A percentile compares a stretch with the other conserved stretches of the same genome.
Evolutionary conservation across 2,329 filamentous ascomycete genomes (phyloP).

Genomic region (Sarocladiaceae sp.): DNA sequence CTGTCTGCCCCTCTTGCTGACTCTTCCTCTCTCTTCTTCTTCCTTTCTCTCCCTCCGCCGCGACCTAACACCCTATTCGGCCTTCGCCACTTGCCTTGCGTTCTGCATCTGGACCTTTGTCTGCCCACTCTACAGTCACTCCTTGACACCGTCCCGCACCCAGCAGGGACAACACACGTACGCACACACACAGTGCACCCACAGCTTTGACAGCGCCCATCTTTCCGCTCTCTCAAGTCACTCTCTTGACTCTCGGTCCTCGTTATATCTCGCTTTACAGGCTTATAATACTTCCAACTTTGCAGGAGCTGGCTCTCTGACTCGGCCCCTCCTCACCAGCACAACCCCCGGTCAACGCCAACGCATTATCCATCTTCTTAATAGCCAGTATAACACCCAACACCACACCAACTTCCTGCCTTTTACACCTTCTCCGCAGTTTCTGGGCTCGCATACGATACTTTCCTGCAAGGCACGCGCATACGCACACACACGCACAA

Average conservation of each 20-base stretch:
- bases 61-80: constrained; percentile 8
- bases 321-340: constrained; percentile 16
- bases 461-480: constrained; percentile 7
- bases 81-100: constrained; percentile 6
- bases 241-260: background rate
- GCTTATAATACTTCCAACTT: constrained; percentile 35
- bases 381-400: too few relatives aligned
- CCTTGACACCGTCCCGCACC: constrained; percentile 5
- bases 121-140: constrained; percentile 12
- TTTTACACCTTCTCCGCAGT: background rate
- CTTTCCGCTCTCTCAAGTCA: background rate
- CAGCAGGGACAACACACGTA: constrained; percentile 8
- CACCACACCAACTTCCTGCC: too few relatives aligned
- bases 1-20: constrained; percentile 39
- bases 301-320: constrained; percentile 48
- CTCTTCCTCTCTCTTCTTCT: constrained; percentile 33
- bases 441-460: constrained; percentile 4
- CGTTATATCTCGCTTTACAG: constrained; percentile 34
- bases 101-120: constrained; percentile 9
- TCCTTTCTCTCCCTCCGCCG: constrained; percentile 11
- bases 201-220: background rate
- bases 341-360: background rate
- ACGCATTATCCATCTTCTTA: constrained; percentile 15
- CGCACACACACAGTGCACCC: background rate
- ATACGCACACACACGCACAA: background rate